Evolutionary conservation across 495 filamentous ascomycete genomes (phyloP).

Genomic region (Trichoderma reesei): DNA sequence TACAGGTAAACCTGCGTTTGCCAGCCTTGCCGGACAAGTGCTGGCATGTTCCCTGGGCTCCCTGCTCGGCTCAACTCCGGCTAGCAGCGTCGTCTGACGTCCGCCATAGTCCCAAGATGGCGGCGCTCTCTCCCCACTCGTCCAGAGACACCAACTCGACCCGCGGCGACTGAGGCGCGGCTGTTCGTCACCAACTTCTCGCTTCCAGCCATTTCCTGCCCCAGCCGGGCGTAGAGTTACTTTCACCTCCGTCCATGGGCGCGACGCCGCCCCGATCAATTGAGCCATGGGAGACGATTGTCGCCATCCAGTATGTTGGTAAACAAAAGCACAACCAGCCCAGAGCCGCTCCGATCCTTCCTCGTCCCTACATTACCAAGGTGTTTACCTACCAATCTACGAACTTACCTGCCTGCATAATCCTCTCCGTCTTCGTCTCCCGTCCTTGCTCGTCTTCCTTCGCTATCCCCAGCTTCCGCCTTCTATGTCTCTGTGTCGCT

Average conservation of each 20-base stretch:
- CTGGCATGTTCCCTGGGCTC: no score
- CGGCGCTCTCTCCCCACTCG: not conserved
- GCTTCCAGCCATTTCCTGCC: not conserved
- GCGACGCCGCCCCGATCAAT: constrained; percentile 9
- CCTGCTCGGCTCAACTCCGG: no score
- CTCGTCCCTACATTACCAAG: not conserved
- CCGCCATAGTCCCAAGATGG: not conserved
- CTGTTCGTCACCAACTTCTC: not conserved
- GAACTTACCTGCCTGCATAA: no score
- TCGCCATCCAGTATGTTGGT: constrained; percentile 7
- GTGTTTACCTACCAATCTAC: no score
- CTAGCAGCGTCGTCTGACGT: not conserved
- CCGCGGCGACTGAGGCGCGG: not conserved
- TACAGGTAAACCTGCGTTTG: no score
- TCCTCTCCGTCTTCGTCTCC: no score
- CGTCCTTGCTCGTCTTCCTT: not conserved
- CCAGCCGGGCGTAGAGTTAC: not conserved
- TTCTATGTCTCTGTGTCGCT: not conserved
- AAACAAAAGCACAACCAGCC: not conserved
- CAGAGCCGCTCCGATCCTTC: not conserved
- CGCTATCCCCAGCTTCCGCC: not conserved
- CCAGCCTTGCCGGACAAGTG: no score
- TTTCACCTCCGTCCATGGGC: constrained; percentile 1
- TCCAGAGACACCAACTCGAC: not conserved
- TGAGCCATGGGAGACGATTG: constrained; percentile 11